These are phyloP conservation scores for Geotrichum australiense DNA, from an alignment of 1,139 yeast species.

Conservation along the genomic window DNA sequence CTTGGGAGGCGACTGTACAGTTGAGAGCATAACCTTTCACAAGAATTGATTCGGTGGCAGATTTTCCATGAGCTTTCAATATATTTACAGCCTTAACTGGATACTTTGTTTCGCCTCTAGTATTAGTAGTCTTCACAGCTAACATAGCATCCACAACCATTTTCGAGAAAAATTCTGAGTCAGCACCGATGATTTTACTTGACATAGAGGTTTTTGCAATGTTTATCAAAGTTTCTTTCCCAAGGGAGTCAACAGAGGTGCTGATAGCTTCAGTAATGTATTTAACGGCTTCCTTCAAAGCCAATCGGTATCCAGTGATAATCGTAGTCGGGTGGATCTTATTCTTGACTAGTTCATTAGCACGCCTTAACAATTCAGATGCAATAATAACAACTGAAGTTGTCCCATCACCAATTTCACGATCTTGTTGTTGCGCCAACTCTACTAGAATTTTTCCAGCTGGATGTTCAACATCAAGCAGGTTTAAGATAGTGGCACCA, in stretches of 20 bases:
- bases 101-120: conserved; percentile 82
- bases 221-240: conserved; percentile 67
- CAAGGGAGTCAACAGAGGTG: conserved; percentile 70
- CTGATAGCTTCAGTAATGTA: conserved; percentile 83
- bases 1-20: conserved; percentile 97
- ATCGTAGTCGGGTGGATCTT: conserved; percentile 97
- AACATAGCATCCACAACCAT: conserved; percentile 94
- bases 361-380: conserved; percentile 82
- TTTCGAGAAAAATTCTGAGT: conserved; percentile 80
- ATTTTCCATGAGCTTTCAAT: conserved; percentile 93
- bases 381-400: conserved; percentile 92
- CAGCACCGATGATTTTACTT: conserved; percentile 93
- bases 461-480: conserved; percentile 96
- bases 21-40: conserved; percentile 94
- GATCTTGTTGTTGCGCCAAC: conserved; percentile 96
- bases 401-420: conserved; percentile 97
- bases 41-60: conserved; percentile 75
- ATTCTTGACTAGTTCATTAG: conserved; percentile 88
- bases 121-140: conserved; percentile 86
- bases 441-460: conserved; percentile 97
- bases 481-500: conserved; percentile 90
- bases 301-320: conserved; percentile 92
- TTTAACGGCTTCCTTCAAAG: conserved; percentile 84
- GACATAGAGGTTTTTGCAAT: conserved; percentile 98
- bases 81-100: conserved; percentile 98